These are phyloP conservation scores for Botryotinia globosa DNA, from an alignment of 2,329 filamentous ascomycete genomes.

Conservation along the genomic window DNA sequence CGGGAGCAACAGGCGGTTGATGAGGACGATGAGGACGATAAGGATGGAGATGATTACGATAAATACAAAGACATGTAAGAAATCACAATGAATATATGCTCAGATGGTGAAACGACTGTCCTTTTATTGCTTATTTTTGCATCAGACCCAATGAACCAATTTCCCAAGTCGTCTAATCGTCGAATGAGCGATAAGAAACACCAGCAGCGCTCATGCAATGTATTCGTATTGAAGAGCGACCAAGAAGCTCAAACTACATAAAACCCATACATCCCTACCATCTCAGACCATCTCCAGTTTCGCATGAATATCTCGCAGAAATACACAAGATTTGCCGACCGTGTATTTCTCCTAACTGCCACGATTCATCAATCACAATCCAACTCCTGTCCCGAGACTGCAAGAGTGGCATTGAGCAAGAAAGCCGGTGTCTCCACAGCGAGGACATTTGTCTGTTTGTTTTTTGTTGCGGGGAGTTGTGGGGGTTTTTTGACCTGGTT, in stretches of 20 bases:
- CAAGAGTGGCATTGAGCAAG: not conserved
- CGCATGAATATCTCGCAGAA: too few species aligned
- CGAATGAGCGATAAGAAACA: not conserved
- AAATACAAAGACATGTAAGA: not conserved
- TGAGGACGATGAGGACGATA: not conserved
- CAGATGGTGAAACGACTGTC: not conserved
- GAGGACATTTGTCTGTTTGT: not conserved
- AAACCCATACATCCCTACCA: not conserved
- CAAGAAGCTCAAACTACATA: not conserved
- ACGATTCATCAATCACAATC: not conserved
- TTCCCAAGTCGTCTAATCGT: not conserved
- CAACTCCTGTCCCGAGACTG: not conserved
- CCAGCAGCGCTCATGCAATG: not conserved
- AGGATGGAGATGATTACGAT: not conserved
- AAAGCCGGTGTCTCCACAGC: not conserved
- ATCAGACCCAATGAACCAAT: not conserved
- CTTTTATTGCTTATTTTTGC: not conserved
- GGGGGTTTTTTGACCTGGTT: not conserved
- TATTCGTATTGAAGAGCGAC: not conserved
- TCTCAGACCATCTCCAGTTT: not conserved
- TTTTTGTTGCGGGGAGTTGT: not conserved
- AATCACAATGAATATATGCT: not conserved
- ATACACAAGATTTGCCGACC: not conserved
- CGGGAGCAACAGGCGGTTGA: accelerated
- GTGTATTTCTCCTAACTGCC: not conserved